Base-by-base conservation (phyloP, 768 basidiomycete genomes). In the Phallus indusiatus region DNA sequence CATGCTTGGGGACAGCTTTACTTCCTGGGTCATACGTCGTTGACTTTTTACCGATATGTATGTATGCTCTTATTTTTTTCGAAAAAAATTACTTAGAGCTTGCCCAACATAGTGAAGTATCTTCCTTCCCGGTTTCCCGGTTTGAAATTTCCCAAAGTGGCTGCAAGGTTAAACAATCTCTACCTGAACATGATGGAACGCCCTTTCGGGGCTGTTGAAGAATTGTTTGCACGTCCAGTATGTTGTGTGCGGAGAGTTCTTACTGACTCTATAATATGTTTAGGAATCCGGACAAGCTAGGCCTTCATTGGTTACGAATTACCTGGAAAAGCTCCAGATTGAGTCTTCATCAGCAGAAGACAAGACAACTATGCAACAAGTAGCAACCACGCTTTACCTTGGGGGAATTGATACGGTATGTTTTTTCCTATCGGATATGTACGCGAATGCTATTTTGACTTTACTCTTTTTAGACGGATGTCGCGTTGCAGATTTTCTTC, bases 1-100 rank as follows among this genome's bases (percentile, higher is more conserved):
- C 74, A 20, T 78, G 81, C 59, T 81, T 84, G 63, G 79, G 74
- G 35, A 68, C 61, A 11, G 77, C 81, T 8, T 76, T 77, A 0
- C 69, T 76, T n/a, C 78, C 79, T 0, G 82, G 83, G 1, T 66
- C 71, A 21, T 74, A 70, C 63, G 53, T 80, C 76, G 81, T 84
- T n/a, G 79, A 83, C 55, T 64, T 81, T 10, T 64, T 83, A 10
- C 82, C 82, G 6, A 66, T 73, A 7, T 37, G 72, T 74, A 55
- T 10, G 73, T 61, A 5, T 36, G 16, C 17, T 6, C 9, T 16
- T 21, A 16, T 21, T 17, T 56, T 48, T 12, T 37, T 47, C 21
- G 53, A 35, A 21, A 28, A 5, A 7, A 18, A 14, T 3, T 2
- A 36, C 48, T 35, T 47, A 8, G 14, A 11, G n/a, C 20, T 12